Base-by-base conservation (phyloP, 2,329 filamentous ascomycete genomes). In the Paraphoma chrysanthemicola region DNA sequence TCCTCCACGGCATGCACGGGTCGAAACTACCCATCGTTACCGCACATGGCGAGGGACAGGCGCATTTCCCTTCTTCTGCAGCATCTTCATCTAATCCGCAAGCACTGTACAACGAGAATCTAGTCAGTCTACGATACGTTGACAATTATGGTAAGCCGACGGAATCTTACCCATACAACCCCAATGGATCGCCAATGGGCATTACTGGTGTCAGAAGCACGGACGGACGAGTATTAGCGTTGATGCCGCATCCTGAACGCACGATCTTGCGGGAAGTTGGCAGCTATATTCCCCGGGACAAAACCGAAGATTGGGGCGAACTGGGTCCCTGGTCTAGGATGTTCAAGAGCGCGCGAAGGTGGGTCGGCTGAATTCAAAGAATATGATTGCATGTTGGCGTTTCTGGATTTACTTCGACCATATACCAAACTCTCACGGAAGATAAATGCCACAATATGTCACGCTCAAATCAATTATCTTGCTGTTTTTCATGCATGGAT, bases 241-340 rank as follows among this genome's bases (percentile, higher is more conserved):
- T 97, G 80, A 97, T 97, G 93, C 93, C 93, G 59, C 93, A 97
- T 76, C 93, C 93, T 1, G 93, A 97, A 80, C 86, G 93, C n/a
- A 96, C 91, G 14, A 88, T 96, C 56, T 81, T 96, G 81, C 87
- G 87, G 54, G 91, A 92, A 56, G 88, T 93, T 58, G 87, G 84
- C 46, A 94, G 90, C 75, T 97, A 89, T 76, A 80, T 90, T 59
- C 90, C 92, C 7, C 81, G 86, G 56, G 85, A 86, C 11, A 78
- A 80, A 69, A 76, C 71, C 33, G 83, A 85, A 64, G 82, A 88
- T 59, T 93, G 90, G 90, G 91, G 90, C 29, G 89, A 93, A 64
- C 90, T 89, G 73, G 91, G 92, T 1, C 92, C 93, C 17, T 97
- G 93, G 93, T 83, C 90, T 61, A 85, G 91, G 71, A 83, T 97